phyloP scores from a whole-genome alignment of 1,284 basidiomycete species.

The Trichosporon asahii region DNA sequence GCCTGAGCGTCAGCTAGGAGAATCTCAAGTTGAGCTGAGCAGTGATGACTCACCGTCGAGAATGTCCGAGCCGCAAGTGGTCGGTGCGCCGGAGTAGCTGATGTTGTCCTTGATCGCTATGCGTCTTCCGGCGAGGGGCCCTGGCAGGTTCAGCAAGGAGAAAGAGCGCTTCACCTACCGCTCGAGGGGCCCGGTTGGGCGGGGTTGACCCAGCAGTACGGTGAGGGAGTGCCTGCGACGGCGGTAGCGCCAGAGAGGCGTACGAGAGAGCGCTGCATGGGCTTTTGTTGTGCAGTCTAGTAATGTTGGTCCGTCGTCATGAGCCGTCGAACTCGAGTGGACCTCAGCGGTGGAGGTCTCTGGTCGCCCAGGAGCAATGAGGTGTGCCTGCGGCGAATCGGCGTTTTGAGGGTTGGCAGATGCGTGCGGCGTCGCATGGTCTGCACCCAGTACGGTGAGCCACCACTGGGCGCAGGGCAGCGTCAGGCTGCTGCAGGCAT shows the following conservation, averaged over 20 bases:
- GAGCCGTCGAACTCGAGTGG: neutral
- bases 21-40: too few relatives aligned
- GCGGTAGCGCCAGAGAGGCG: slow-evolving; percentile 8
- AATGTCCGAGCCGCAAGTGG: slow-evolving; percentile 75
- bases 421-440: neutral
- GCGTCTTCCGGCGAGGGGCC: slow-evolving; percentile 32
- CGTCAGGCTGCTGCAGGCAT: neutral
- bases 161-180: slow-evolving; percentile 15
- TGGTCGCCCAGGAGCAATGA: neutral
- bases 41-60: slow-evolving; percentile 57
- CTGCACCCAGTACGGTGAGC: too few relatives aligned
- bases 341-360: slow-evolving; percentile 4
- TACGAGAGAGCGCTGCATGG: slow-evolving; percentile 8
- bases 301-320: neutral
- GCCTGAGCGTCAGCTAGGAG: slow-evolving; percentile 51
- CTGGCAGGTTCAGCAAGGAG: slow-evolving; percentile 17
- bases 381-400: slow-evolving; percentile 5
- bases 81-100: slow-evolving; percentile 64
- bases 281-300: neutral
- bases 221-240: slow-evolving; percentile 17
- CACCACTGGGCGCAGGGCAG: neutral
- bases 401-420: neutral
- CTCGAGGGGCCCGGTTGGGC: slow-evolving; percentile 19
- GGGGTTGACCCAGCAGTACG: slow-evolving; percentile 39
- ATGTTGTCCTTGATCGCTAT: slow-evolving; percentile 86